Evolutionary conservation across 345 rosid species (phyloP), one percentile per base, ranked within the genome.

Genomic region (Euclidium syriacum): DNA sequence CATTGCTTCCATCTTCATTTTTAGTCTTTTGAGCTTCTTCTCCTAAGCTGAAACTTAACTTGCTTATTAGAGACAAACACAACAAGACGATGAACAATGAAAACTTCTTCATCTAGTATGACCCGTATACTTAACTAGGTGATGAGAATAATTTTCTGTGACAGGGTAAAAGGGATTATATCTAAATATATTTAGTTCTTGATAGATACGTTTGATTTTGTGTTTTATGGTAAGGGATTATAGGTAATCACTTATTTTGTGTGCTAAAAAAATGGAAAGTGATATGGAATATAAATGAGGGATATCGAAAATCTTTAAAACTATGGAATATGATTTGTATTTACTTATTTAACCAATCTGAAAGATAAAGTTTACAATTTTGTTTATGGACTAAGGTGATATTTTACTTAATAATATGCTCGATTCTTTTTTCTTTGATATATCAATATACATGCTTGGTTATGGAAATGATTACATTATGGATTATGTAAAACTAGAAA

Each of bases 31-130:
- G 20, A 58, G 52, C 15, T 23, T 42, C 26, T 52, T 12, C 17
- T 10, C 29, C 33, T 42, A 43, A 25, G 48, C 48, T 52, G n/a
- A n/a, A n/a, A n/a, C n/a, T n/a, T n/a, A n/a, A n/a, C n/a, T n/a
- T n/a, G n/a, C n/a, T n/a, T 27, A 35, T 14, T 43, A 43, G 68
- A 25, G 62, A 20, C 50, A 70, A 70, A 29, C 68, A 70, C 11
- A 62, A 30, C 56, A 61, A 62, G 56, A 53, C 35, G 2, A 62
- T 61, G 74, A 62, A 61, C 35, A 62, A 60, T 11, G 32, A 60
- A 25, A 20, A 7, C 32, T 43, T 62, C 26, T 26, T 57, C 71
- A 63, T 70, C 50, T 70, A 15, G 43, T 27, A 34, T 33, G 73
- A 61, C 47, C 15, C 3, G 14, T 33, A 40, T 40, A 15, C 25